Evolutionary conservation across 768 basidiomycete genomes (phyloP), one percentile per base, ranked within the genome.

Genomic region (Nidularia sp.): DNA sequence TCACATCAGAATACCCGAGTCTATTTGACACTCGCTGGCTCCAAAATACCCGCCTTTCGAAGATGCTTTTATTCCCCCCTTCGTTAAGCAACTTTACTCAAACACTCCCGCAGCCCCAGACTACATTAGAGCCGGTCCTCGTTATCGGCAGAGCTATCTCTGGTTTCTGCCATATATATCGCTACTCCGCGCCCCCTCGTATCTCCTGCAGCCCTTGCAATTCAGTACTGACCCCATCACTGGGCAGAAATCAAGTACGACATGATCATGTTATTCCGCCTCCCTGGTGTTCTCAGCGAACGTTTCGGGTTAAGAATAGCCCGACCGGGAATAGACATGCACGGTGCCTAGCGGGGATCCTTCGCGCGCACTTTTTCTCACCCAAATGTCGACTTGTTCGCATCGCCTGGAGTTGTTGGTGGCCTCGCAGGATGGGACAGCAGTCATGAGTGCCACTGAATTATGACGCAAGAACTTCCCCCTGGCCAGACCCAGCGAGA

Each of bases 111-210:
- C 25, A 29, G 25, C 25, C 25, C 25, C 25, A 29, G 25, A 29
- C 25, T 29, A 29, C 25, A 29, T 2, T 29, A 2, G 25, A 29
- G 25, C 25, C 25, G 25, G 25, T 3, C 25, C 25, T 29, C 25
- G 25, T 29, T 29, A 29, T 29, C 25, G 25, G 25, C 25, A 29
- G 25, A 29, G 25, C 25, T 29, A 29, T 29, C 25, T 29, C 25
- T 29, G 25, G 2, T 29, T 29, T 29, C 25, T 29, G 25, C 25
- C 25, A 29, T 29, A 29, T 29, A 29, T 29, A 29, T 29, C 25
- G 25, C 25, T 34, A 5, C 42, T 52, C 52, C 48, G 39, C 39
- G 39, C 55, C 47, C 48, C 50, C 54, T 49, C 48, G 47, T 6
- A 42, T 41, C 50, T 47, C n/a, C 13, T 39, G 35, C 52, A 34